A percentile compares a stretch with the other conserved stretches of the same genome.
These are phyloP conservation scores for Paramecium primaurelia DNA, from an alignment of 73 alveolate species.

Conservation along the genomic window DNA sequence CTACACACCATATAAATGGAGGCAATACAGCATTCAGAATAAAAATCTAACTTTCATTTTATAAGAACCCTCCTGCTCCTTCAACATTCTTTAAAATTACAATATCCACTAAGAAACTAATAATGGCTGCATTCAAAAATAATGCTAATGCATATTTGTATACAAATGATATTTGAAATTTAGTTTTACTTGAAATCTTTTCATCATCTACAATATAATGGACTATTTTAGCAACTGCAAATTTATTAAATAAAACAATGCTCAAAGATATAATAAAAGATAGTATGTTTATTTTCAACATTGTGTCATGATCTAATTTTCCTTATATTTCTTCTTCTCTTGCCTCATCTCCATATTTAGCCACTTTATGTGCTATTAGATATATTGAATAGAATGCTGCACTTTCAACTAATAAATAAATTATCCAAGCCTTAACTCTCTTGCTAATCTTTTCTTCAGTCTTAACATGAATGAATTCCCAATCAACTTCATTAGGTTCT, in stretches of 20 bases:
- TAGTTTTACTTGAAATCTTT: constrained; percentile 26
- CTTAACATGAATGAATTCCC: constrained; percentile 56
- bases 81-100: constrained; percentile 8
- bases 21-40: constrained; percentile 50
- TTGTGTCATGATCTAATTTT: background rate
- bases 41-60: constrained; percentile 48
- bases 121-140: constrained; percentile 48
- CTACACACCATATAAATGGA: constrained; percentile 53
- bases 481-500: constrained; percentile 59
- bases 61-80: constrained; percentile 52
- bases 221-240: constrained; percentile 45
- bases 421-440: constrained; percentile 10
- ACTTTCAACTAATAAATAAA: background rate
- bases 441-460: constrained; percentile 22
- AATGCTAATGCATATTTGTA: constrained; percentile 23
- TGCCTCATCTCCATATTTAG: constrained; percentile 41
- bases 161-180: constrained; percentile 33
- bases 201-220: constrained; percentile 56
- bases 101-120: constrained; percentile 51
- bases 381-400: constrained; percentile 24
- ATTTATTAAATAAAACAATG: constrained; percentile 51
- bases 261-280: constrained; percentile 24
- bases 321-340: constrained; percentile 46
- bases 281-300: background rate
- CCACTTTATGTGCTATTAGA: constrained; percentile 3